phyloP scores from a whole-genome alignment of 495 filamentous ascomycete genomes.

The Tuber microsphaerosporum region DNA sequence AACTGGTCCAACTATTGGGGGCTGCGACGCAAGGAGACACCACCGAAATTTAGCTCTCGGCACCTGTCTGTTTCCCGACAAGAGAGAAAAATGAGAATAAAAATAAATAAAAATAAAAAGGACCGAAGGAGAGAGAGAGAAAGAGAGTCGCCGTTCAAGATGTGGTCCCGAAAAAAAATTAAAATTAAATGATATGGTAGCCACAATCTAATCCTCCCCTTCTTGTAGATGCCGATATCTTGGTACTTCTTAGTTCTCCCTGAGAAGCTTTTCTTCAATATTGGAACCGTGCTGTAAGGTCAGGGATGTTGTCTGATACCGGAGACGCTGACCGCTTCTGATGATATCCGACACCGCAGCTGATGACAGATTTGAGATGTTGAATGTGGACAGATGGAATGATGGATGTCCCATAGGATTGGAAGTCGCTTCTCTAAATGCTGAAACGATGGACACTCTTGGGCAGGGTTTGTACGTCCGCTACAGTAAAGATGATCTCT shows the following conservation, averaged over 20 bases:
- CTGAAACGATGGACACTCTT: slow-evolving; percentile 1
- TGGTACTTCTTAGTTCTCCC: not conserved
- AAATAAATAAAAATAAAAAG: not conserved
- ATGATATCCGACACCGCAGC: not conserved
- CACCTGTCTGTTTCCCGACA: not conserved
- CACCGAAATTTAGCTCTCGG: slow-evolving; percentile 14
- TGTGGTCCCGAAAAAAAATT: not conserved
- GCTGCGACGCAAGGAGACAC: slow-evolving; percentile 35
- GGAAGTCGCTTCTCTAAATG: not conserved
- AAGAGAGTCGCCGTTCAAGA: slow-evolving; percentile 3
- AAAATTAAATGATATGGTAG: not conserved
- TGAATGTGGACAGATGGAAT: not conserved
- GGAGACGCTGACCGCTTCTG: not conserved
- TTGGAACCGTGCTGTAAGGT: slow-evolving; percentile 5
- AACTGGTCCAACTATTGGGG: slow-evolving; percentile 30
- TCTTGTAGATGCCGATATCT: not conserved
- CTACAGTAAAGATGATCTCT: slow-evolving; percentile 17
- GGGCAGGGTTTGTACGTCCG: not conserved
- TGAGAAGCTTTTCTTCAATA: not conserved
- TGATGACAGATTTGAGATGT: not conserved
- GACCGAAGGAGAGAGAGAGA: not conserved
- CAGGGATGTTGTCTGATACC: not conserved
- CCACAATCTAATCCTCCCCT: not conserved
- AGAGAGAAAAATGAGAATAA: not conserved
- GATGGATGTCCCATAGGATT: not conserved